Percentiles rank a stretch among this genome's conserved stretches.
Evolutionary conservation across 176 grass and related monocot species (phyloP).

Genomic region (Aegilops speltoides): DNA sequence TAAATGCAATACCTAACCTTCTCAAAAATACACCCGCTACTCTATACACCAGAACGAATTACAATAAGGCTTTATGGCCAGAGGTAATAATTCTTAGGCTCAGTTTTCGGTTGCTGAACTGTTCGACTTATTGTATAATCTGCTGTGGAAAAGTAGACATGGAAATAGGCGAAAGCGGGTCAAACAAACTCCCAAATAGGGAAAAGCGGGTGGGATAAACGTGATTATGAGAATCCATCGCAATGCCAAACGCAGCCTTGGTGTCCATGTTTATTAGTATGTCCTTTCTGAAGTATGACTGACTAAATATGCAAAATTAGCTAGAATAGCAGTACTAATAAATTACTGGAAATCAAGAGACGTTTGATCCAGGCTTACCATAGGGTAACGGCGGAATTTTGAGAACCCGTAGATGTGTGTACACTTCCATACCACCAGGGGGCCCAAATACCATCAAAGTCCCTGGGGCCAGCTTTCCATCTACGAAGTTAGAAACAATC

Average conservation of each 20-base stretch:
- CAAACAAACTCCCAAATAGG: too few species aligned
- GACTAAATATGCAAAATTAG: constrained; percentile 1
- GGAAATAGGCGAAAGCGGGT: too few species aligned
- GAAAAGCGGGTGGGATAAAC: too few species aligned
- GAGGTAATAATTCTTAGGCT: not conserved
- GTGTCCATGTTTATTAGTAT: not conserved
- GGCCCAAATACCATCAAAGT: constrained; percentile 91
- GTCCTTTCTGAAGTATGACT: not conserved
- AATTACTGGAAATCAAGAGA: constrained; percentile 2
- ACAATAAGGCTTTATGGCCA: not conserved
- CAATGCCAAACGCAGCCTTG: too few species aligned
- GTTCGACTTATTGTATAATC: too few species aligned
- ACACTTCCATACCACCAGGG: constrained; percentile 91
- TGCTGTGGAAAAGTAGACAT: too few species aligned
- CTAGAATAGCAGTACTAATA: not conserved
- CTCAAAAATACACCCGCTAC: not conserved
- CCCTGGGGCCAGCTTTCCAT: constrained; percentile 89
- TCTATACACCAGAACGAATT: not conserved
- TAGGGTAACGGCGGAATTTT: constrained; percentile 40
- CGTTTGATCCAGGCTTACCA: constrained; percentile 45
- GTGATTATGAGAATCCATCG: too few species aligned
- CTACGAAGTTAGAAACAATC: constrained; percentile 34
- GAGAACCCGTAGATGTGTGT: constrained; percentile 77
- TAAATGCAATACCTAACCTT: constrained; percentile 2
- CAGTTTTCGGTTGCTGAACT: too few species aligned